These are phyloP conservation scores for Porphyrellus sp. DNA, from an alignment of 1,284 basidiomycete species.

Conservation along the genomic window DNA sequence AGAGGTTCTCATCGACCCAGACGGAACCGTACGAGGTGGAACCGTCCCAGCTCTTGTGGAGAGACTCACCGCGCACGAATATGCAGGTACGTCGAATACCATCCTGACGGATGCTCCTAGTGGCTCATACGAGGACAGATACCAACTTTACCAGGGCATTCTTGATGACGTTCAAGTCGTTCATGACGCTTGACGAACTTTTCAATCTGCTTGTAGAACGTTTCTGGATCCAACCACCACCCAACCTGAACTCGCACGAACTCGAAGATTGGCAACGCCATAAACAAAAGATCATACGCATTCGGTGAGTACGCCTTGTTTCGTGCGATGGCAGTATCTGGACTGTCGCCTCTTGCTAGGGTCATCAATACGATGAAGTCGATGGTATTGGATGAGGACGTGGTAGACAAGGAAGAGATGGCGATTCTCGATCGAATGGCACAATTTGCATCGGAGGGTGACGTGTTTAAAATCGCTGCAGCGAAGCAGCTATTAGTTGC, in stretches of 20 bases:
- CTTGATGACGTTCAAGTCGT: slow-evolving; percentile 78
- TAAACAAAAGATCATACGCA: slow-evolving; percentile 70
- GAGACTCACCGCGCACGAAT: slow-evolving; percentile 68
- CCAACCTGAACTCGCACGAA: slow-evolving; percentile 50
- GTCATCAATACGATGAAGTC: slow-evolving; percentile 60
- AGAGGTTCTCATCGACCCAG: slow-evolving; percentile 67
- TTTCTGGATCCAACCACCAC: slow-evolving; percentile 63
- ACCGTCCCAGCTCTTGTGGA: slow-evolving; percentile 69
- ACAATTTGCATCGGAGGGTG: slow-evolving; percentile 49
- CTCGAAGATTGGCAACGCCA: slow-evolving; percentile 62
- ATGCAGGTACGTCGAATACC: slow-evolving; percentile 45
- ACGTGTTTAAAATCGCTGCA: slow-evolving; percentile 44
- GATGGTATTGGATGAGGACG: slow-evolving; percentile 56
- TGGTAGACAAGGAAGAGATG: slow-evolving; percentile 54
- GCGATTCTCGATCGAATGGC: slow-evolving; percentile 54
- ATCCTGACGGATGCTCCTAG: not conserved
- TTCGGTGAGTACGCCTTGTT: slow-evolving; percentile 44
- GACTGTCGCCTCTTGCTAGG: slow-evolving; percentile 36
- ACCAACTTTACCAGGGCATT: slow-evolving; percentile 72
- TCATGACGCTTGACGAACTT: slow-evolving; percentile 65
- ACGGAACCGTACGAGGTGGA: slow-evolving; percentile 67
- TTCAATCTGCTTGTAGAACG: slow-evolving; percentile 64
- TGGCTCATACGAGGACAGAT: slow-evolving; percentile 39
- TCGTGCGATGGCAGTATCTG: not conserved
- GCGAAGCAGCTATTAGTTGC: slow-evolving; percentile 52